Evolutionary conservation across 225 moss, liverwort and hornwort genomes (phyloP).

Genomic region (Physcomitrium patens): DNA sequence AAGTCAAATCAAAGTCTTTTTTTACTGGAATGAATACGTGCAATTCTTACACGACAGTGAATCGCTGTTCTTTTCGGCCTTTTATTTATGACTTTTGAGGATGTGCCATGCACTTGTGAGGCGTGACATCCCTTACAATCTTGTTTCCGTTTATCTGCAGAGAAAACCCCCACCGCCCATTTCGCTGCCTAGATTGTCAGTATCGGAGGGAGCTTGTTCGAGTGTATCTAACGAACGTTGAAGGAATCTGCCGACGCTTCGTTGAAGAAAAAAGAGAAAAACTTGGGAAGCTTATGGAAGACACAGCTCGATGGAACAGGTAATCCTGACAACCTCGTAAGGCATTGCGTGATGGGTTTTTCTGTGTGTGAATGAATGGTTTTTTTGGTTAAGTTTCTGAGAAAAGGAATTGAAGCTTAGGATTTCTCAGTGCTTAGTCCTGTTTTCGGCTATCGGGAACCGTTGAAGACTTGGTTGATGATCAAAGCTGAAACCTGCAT

Average conservation of each 20-base stretch:
- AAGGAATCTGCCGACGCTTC: constrained; percentile 98
- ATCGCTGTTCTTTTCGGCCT: too few species aligned
- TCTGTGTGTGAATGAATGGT: background rate
- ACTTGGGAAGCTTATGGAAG: constrained; percentile 97
- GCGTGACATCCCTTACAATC: background rate
- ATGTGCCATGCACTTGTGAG: background rate
- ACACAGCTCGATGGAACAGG: constrained; percentile 74
- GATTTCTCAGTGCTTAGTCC: constrained; percentile 26
- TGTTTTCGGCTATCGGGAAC: constrained; percentile 19
- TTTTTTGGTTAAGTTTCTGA: constrained; percentile 27
- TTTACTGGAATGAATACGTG: too few species aligned
- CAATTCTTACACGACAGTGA: too few species aligned
- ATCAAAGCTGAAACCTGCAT: constrained; percentile 13
- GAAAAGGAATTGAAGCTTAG: background rate
- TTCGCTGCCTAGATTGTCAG: constrained; percentile 97
- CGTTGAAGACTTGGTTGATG: constrained; percentile 11
- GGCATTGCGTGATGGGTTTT: too few species aligned
- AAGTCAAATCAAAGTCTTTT: background rate
- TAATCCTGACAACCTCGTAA: too few species aligned
- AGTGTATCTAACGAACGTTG: constrained; percentile 96
- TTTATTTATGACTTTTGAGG: background rate
- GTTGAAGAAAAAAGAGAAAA: constrained; percentile 99
- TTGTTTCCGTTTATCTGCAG: constrained; percentile 48
- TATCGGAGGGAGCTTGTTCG: constrained; percentile 98
- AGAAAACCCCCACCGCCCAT: constrained; percentile 98